These are phyloP conservation scores for Rosa rugosa DNA, from an alignment of 306 rosid genomes.

Conservation along the genomic window DNA sequence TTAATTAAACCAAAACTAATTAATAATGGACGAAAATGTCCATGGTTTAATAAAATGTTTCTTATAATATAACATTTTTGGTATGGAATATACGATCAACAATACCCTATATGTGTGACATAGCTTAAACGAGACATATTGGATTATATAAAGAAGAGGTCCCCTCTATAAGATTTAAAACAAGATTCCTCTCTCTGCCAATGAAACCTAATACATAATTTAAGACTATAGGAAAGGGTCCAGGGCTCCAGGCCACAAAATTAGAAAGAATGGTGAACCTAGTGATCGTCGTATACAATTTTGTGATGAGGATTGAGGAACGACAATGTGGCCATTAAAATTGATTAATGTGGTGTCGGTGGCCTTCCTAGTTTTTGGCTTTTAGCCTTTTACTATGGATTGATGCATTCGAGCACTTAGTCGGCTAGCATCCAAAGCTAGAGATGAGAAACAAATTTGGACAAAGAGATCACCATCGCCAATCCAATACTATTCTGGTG, in stretches of 20 bases:
- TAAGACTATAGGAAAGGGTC: background rate
- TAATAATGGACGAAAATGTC: background rate
- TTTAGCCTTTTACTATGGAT: constrained; percentile 21
- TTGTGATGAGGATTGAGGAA: background rate
- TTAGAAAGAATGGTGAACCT: background rate
- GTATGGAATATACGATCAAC: too few species aligned
- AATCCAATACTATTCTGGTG: background rate
- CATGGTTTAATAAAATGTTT: too few species aligned
- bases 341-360: constrained; percentile 37
- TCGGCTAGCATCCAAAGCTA: background rate
- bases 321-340: background rate
- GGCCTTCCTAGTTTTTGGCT: constrained; percentile 17
- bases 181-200: background rate
- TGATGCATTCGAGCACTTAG: background rate
- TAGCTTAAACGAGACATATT: background rate
- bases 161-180: background rate
- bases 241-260: background rate
- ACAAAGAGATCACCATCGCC: background rate
- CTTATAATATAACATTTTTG: background rate
- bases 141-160: background rate
- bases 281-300: constrained; percentile 6
- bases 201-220: background rate
- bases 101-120: background rate
- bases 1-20: too few species aligned
- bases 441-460: background rate